phyloP scores from a whole-genome alignment of 148 eudicot genomes.

The Amaranthus hypochondriacus region DNA sequence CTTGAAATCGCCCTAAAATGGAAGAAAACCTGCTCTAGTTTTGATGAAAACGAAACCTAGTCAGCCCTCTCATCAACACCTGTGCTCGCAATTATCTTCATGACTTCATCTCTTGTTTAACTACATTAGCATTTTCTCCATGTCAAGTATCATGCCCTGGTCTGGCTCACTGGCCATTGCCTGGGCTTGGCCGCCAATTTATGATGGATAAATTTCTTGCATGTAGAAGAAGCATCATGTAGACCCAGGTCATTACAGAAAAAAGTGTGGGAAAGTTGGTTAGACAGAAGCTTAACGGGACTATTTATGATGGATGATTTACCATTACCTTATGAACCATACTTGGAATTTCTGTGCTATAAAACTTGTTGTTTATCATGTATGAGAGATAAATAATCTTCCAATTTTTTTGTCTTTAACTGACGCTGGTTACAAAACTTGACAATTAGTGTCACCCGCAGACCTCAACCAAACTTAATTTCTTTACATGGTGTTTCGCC shows the following conservation, averaged over 20 bases:
- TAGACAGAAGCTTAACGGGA: too few relatives aligned
- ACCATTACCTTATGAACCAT: too few relatives aligned
- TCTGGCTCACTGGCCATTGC: neutral
- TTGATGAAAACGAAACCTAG: neutral
- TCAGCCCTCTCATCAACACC: neutral
- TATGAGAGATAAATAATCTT: too few relatives aligned
- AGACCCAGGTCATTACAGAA: too few relatives aligned
- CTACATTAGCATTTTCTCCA: neutral
- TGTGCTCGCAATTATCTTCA: neutral
- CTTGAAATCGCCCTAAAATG: neutral
- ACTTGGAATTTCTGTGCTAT: neutral
- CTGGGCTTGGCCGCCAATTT: too few relatives aligned
- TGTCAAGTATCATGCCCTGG: neutral
- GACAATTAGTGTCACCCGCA: too few relatives aligned
- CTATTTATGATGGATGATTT: too few relatives aligned
- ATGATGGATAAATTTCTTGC: too few relatives aligned
- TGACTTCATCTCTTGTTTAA: neutral
- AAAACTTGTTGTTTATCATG: neutral
- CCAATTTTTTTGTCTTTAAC: neutral
- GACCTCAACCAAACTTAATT: neutral
- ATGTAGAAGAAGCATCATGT: too few relatives aligned
- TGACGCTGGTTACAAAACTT: neutral
- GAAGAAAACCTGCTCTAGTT: neutral
- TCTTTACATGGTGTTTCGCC: neutral
- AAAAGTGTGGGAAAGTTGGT: too few relatives aligned